Conservation (phyloP, 495 filamentous ascomycete species). For the Cairneyella variabilis region DNA sequence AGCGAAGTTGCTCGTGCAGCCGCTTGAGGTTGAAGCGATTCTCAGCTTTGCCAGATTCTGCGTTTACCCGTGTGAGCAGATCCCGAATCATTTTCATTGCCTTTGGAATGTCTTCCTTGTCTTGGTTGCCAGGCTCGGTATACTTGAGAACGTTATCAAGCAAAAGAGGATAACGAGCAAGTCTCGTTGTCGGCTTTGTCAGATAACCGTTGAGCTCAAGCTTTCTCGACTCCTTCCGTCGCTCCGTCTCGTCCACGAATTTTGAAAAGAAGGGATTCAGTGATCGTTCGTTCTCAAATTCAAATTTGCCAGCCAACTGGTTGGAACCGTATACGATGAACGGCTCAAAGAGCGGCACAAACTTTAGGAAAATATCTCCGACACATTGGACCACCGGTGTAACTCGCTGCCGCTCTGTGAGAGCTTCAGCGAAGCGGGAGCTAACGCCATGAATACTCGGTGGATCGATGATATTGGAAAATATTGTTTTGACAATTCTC, state of each 20-base stretch:
- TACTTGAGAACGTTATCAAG: conserved; percentile 90
- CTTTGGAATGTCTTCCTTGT: conserved; percentile 86
- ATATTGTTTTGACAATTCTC: conserved; percentile 88
- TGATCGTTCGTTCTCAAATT: conserved; percentile 94
- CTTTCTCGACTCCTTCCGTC: conserved; percentile 93
- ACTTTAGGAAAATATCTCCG: conserved; percentile 92
- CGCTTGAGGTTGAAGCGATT: conserved; percentile 95
- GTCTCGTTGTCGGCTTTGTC: conserved; percentile 94
- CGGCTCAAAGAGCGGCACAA: conserved; percentile 85
- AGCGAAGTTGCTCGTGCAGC: conserved; percentile 84
- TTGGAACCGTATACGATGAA: conserved; percentile 97
- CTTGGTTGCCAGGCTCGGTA: conserved; percentile 79
- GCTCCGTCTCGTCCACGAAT: conserved; percentile 96
- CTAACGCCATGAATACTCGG: conserved; percentile 82
- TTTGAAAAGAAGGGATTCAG: conserved; percentile 80
- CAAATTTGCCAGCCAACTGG: conserved; percentile 93
- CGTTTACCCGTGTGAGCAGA: conserved; percentile 82
- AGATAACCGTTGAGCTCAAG: conserved; percentile 97
- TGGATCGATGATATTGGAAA: conserved; percentile 86
- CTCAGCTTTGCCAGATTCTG: conserved; percentile 93
- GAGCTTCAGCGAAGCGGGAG: conserved; percentile 74
- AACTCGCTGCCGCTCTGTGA: conserved; percentile 89
- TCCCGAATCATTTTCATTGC: conserved; percentile 82
- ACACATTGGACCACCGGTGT: conserved; percentile 82
- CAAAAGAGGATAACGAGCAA: conserved; percentile 91